These are phyloP conservation scores for Aureobasidium lini DNA, from an alignment of 2,329 filamentous ascomycete genomes.

Conservation along the genomic window DNA sequence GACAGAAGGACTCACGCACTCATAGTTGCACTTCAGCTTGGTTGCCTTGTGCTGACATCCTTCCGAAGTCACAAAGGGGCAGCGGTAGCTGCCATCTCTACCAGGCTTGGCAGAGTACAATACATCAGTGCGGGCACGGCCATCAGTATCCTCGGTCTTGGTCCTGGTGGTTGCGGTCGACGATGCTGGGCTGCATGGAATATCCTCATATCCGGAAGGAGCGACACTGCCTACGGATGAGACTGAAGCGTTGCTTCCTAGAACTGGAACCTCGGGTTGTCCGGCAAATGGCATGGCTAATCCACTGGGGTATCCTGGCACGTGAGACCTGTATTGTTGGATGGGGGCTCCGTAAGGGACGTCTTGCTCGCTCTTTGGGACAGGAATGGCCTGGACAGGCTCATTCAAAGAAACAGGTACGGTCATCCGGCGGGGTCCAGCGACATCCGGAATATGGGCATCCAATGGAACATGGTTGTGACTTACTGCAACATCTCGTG, in stretches of 20 bases:
- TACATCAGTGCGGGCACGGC: conserved; percentile 45
- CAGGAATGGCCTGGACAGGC: background rate
- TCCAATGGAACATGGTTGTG: background rate
- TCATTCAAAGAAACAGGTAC: background rate
- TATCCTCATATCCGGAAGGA: background rate
- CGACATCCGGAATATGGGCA: background rate
- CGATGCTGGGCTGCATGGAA: background rate
- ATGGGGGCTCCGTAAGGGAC: conserved; percentile 4
- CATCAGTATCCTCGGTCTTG: conserved; percentile 21
- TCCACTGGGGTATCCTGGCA: background rate
- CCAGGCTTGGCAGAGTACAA: conserved; percentile 61
- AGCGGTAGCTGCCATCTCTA: conserved; percentile 81
- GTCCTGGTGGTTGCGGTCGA: background rate
- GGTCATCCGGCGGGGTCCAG: conserved; percentile 4
- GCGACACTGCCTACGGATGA: conserved; percentile 2
- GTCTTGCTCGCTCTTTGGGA: background rate
- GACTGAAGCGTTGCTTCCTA: background rate
- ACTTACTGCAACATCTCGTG: conserved; percentile 12
- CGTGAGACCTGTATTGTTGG: conserved; percentile 4
- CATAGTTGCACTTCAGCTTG: conserved; percentile 98
- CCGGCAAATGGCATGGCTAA: background rate
- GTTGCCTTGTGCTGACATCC: conserved; percentile 86
- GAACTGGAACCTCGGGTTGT: background rate
- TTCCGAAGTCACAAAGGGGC: conserved; percentile 68
- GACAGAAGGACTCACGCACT: conserved; percentile 50